Evolutionary conservation across 176 grass and related monocot genomes (phyloP).

Genomic region (Oryza nivara): DNA sequence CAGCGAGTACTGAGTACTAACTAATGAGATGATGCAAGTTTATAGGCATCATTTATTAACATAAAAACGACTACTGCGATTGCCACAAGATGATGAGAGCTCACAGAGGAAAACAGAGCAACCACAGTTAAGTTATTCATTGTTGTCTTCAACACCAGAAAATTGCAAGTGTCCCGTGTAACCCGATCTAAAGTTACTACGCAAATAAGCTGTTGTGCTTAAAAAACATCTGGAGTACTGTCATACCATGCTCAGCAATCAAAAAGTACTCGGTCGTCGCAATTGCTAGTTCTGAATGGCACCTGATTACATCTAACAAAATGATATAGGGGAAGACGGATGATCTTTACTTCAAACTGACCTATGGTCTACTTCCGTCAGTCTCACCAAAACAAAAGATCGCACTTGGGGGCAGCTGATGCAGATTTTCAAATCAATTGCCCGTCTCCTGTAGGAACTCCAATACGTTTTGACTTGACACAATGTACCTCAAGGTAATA

Average conservation of each 20-base stretch:
- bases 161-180: slow-evolving; percentile 13
- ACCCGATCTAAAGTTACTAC: slow-evolving; percentile 20
- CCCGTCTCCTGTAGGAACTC: slow-evolving; percentile 3
- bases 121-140: neutral
- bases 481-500: slow-evolving; percentile 22
- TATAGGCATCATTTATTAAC: neutral
- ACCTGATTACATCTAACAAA: slow-evolving; percentile 2
- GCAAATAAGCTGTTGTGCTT: slow-evolving; percentile 32
- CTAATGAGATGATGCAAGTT: too few relatives aligned
- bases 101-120: neutral
- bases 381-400: slow-evolving; percentile 43
- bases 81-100: neutral
- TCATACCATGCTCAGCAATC: slow-evolving; percentile 32
- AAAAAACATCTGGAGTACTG: slow-evolving; percentile 30
- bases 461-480: slow-evolving; percentile 27
- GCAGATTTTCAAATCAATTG: slow-evolving; percentile 14
- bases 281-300: slow-evolving; percentile 31
- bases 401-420: neutral
- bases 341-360: slow-evolving; percentile 12
- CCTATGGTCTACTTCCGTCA: slow-evolving; percentile 35
- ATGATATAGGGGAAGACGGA: slow-evolving; percentile 14
- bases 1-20: too few relatives aligned
- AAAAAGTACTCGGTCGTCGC: slow-evolving; percentile 32
- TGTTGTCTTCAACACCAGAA: neutral
- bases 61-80: neutral